phyloP scores from a whole-genome alignment of 2,329 filamentous ascomycete species.

The Falciphora oryzae region DNA sequence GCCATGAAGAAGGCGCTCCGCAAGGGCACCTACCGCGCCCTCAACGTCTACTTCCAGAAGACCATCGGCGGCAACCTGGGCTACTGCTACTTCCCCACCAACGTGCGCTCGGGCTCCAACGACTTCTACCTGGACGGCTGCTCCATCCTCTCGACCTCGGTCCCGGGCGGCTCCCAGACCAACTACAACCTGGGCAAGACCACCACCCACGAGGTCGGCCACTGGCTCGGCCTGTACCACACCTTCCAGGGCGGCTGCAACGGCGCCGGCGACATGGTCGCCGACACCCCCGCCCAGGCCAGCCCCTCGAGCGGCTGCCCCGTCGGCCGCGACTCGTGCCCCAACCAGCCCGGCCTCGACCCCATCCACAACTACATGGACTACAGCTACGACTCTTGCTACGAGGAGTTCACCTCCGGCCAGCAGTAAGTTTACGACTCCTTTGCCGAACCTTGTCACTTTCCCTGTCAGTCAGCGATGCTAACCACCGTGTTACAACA shows the following conservation, averaged over 20 bases:
- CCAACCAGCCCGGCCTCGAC: conserved; percentile 22
- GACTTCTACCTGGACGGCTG: conserved; percentile 24
- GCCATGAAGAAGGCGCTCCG: conserved; percentile 40
- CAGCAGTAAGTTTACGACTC: not conserved
- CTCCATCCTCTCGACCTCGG: conserved; percentile 21
- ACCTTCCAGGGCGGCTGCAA: conserved; percentile 37
- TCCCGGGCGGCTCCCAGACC: conserved; percentile 24
- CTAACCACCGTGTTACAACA: not conserved
- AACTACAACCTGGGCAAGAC: conserved; percentile 33
- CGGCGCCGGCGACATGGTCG: conserved; percentile 30
- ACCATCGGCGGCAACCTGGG: conserved; percentile 32
- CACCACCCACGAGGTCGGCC: conserved; percentile 35
- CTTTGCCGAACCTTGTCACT: no score
- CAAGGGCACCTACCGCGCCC: conserved; percentile 33
- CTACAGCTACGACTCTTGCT: conserved; percentile 20
- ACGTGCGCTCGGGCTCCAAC: conserved; percentile 22
- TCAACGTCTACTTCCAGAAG: conserved; percentile 42
- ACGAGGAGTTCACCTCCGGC: not conserved
- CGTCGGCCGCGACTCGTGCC: conserved; percentile 26
- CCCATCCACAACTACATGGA: conserved; percentile 33
- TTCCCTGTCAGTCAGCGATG: no score
- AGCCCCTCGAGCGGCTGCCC: conserved; percentile 31
- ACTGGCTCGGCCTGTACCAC: conserved; percentile 39
- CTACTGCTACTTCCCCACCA: conserved; percentile 41
- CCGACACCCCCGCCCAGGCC: conserved; percentile 34